Evolutionary conservation across 1,284 basidiomycete genomes (phyloP).

Genomic region (Cryptococcus deneoformans): DNA sequence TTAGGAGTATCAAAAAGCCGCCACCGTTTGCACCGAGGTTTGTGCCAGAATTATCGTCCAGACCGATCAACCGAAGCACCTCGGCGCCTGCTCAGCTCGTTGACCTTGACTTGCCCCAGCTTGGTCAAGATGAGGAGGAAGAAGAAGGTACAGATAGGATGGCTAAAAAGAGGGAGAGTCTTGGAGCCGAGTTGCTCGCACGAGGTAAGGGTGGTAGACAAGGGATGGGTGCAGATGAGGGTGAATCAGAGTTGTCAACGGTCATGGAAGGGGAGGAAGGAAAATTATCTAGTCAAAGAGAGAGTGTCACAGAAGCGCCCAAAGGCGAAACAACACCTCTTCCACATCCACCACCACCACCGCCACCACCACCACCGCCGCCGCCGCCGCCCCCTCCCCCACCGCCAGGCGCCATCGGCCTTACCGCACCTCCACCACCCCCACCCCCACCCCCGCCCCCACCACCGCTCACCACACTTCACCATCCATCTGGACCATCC

Average conservation of each 20-base stretch:
- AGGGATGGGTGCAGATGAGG: slow-evolving; percentile 12
- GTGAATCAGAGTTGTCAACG: slow-evolving; percentile 10
- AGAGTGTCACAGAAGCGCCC: not conserved
- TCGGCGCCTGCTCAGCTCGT: slow-evolving; percentile 20
- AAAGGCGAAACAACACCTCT: too few relatives aligned
- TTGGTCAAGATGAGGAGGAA: slow-evolving; percentile 46
- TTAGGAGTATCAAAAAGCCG: slow-evolving; percentile 28
- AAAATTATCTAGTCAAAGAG: not conserved
- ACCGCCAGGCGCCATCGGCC: slow-evolving; percentile 9
- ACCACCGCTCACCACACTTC: slow-evolving; percentile 6
- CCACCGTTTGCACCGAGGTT: slow-evolving; percentile 38
- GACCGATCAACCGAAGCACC: slow-evolving; percentile 33
- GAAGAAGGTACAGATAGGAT: not conserved
- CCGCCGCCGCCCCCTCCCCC: slow-evolving; percentile 15
- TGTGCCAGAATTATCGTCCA: slow-evolving; percentile 45
- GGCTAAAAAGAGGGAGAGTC: slow-evolving; percentile 18
- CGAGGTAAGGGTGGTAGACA: slow-evolving; percentile 21
- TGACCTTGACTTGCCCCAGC: slow-evolving; percentile 8
- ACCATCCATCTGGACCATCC: not conserved
- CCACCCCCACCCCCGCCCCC: slow-evolving; percentile 49
- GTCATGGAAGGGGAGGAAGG: slow-evolving; percentile 18
- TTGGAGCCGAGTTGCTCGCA: slow-evolving; percentile 18
- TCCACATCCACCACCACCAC: slow-evolving; percentile 37
- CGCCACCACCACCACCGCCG: slow-evolving; percentile 15
- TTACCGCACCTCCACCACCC: slow-evolving; percentile 18